Evolutionary conservation across 1,139 yeast genomes (phyloP), one percentile per base, ranked within the genome.

Genomic region (Yamadazyma atlantica): DNA sequence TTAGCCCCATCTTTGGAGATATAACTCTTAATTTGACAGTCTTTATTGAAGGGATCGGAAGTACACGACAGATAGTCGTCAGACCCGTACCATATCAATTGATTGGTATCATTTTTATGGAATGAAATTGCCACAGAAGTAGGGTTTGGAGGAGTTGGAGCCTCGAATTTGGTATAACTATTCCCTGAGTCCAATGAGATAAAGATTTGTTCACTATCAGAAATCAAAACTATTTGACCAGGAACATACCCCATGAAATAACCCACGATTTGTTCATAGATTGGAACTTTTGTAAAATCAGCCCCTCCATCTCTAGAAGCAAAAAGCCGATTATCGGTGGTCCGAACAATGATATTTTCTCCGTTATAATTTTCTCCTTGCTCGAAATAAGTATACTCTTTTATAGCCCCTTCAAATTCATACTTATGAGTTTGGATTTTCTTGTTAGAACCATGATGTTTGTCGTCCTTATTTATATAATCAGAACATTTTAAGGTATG

Each of bases 301-400:
- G 66, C 55, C 15, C 97, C 97, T 33, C 94, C 95, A 60, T 89
- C 82, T 52, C 80, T 85, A 1, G 96, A 85, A 11, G 87, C 72
- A 49, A 63, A 82, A 2, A 81, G 69, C 8, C 67, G 62, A 27
- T 76, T 70, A 25, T 67, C 62, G 18, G 62, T 58, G 0, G 92
- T 84, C 37, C 75, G 69, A 11, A 85, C 61, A 15, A 92, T 52
- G n/a, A 92, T 60, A 9, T 95, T 85, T 55, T 90, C 96, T 42
- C 84, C 88, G 35, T 58, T 42, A 54, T 55, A 51, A 43, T 67
- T 50, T 13, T 54, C 55, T 2, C 65, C 66, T 42, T 69, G 66
- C 29, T 69, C 71, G 41, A 85, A 66, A 50, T 87, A 87, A 30
- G 75, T 56, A 52, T 83, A 86, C 42, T 75, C 78, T 2, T 54